Base-by-base conservation (phyloP, 2,329 filamentous ascomycete species). In the Fusarium pseudoanthophilum region DNA sequence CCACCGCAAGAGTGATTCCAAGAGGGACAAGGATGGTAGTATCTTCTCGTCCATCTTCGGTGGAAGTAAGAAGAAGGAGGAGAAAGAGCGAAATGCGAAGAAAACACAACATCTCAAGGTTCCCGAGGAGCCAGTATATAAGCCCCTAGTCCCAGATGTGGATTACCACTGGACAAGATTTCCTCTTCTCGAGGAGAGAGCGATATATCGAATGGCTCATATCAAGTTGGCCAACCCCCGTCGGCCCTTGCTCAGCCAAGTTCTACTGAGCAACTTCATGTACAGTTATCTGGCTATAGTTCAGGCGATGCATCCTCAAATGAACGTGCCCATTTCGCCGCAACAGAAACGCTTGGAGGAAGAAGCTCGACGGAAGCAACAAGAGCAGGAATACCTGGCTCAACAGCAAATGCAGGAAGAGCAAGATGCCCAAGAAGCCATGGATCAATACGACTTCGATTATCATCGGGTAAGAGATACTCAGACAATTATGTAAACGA, bases 231-330 rank as follows among this genome's bases (percentile, higher is more conserved):
- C 96, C n/a, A 98, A 99, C 80, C 96, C 96, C 42, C 92, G 95
- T 49, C 92, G 96, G 63, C 93, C 95, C 45, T 85, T 99, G 58
- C 92, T 97, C 79, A 98, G 95, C 68, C 96, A 99, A 82, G 96
- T 99, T 28, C 87, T 99, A 67, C 89, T 99, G 75, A 98, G 95
- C 83, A 99, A 99, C 82, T 99, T 99, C 83, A 99, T 99, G 96
- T 99, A 99, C 84, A 96, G 95, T 64, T 99, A 99, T 81, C 89
- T 99, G 73, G 96, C 96, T 71, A 99, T 98, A 82, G 96, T 99
- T 51, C 96, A 99, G 83, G 95, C 97, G 78, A 98, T 98, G 94
- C 96, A 99, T 82, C 96, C 96, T 48, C 94, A 97, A 79, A 93
- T 98, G 84, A 93, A 97, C 78, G 92, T 97, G 48, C 94, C 94